Conservation (phyloP, 805 yeast genomes). For the Saccharomycopsis sp. region DNA sequence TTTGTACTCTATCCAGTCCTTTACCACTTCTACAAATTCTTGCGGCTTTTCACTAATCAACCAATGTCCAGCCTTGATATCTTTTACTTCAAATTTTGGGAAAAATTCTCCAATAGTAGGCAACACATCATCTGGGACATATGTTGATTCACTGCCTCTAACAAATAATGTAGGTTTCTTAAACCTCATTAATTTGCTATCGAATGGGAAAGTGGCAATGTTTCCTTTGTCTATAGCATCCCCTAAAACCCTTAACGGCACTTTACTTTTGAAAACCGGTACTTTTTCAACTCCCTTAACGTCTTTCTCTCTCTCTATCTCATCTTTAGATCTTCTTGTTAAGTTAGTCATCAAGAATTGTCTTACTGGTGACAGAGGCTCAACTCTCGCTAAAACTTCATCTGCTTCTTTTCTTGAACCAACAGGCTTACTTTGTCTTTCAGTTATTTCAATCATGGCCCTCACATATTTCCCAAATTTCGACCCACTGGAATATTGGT, state of each 20-base stretch:
- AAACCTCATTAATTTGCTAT: slow-evolving; percentile 46
- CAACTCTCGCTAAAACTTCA: slow-evolving; percentile 52
- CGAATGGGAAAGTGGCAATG: slow-evolving; percentile 74
- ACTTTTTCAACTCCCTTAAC: slow-evolving; percentile 24
- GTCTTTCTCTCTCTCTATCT: slow-evolving; percentile 26
- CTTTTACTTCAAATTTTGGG: slow-evolving; percentile 69
- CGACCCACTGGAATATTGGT: slow-evolving; percentile 41
- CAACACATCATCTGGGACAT: slow-evolving; percentile 76
- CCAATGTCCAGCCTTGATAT: slow-evolving; percentile 89
- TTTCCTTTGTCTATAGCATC: slow-evolving; percentile 56
- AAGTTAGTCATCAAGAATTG: slow-evolving; percentile 75
- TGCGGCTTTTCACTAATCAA: slow-evolving; percentile 78
- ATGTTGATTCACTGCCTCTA: slow-evolving; percentile 68
- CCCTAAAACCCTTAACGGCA: slow-evolving; percentile 69
- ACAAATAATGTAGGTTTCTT: slow-evolving; percentile 70
- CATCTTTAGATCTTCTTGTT: slow-evolving; percentile 37
- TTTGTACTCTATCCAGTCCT: slow-evolving; percentile 48
- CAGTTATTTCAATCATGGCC: slow-evolving; percentile 52
- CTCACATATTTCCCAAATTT: slow-evolving; percentile 62
- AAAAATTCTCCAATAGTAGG: slow-evolving; percentile 69
- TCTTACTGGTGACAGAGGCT: slow-evolving; percentile 50
- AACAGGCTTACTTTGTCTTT: slow-evolving; percentile 41
- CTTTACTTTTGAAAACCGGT: slow-evolving; percentile 36
- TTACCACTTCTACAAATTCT: slow-evolving; percentile 58
- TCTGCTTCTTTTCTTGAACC: slow-evolving; percentile 46